These are phyloP conservation scores for Debaryomyces tyrocola DNA, from an alignment of 805 yeast genomes.

Conservation along the genomic window DNA sequence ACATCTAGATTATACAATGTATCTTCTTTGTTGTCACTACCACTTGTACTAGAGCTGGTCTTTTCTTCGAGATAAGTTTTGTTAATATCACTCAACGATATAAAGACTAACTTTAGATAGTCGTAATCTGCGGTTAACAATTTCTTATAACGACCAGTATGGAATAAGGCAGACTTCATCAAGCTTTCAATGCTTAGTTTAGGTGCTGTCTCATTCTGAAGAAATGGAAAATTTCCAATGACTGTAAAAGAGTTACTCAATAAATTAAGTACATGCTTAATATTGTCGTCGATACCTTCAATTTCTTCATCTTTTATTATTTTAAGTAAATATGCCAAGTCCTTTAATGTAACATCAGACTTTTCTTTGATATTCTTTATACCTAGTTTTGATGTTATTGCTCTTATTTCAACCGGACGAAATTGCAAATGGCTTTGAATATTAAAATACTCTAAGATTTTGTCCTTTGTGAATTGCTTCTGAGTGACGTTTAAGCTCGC, in stretches of 20 bases:
- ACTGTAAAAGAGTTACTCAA: constrained; percentile 42
- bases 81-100: constrained; percentile 37
- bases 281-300: constrained; percentile 1
- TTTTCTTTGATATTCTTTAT: constrained; percentile 14
- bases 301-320: constrained; percentile 11
- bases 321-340: constrained; percentile 20
- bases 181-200: constrained; percentile 39
- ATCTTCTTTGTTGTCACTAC: background rate
- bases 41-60: background rate
- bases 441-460: constrained; percentile 20
- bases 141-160: constrained; percentile 40
- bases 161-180: constrained; percentile 31
- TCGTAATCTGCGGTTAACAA: constrained; percentile 38
- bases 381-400: constrained; percentile 15
- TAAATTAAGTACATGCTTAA: constrained; percentile 15
- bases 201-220: constrained; percentile 33
- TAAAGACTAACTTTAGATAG: constrained; percentile 45
- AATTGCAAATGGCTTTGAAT: constrained; percentile 14
- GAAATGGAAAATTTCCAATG: constrained; percentile 52
- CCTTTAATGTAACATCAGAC: constrained; percentile 14
- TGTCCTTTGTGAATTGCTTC: constrained; percentile 18
- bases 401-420: constrained; percentile 18
- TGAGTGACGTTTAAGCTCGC: constrained; percentile 1
- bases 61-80: background rate
- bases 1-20: constrained; percentile 8